phyloP scores from a whole-genome alignment of 495 filamentous ascomycete genomes.

The Penicillium daleae region DNA sequence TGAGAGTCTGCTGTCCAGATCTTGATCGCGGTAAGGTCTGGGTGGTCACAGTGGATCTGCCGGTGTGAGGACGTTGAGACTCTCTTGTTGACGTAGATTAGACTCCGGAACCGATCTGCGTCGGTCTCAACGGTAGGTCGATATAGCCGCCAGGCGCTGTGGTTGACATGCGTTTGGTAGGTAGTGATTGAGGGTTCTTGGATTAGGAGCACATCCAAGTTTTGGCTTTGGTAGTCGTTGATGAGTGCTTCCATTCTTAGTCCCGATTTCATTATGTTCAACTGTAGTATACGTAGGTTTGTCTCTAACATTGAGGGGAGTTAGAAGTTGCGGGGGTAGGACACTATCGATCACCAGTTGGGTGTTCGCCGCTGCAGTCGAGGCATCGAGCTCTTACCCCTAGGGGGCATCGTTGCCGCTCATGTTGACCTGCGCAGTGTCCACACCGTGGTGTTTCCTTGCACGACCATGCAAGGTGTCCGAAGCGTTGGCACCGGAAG shows the following conservation, averaged over 20 bases:
- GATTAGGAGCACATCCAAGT: constrained; percentile 33
- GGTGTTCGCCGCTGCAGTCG: constrained; percentile 30
- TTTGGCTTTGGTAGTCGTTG: constrained; percentile 32
- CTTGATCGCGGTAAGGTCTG: constrained; percentile 24
- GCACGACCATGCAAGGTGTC: constrained; percentile 36
- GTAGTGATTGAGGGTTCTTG: constrained; percentile 27
- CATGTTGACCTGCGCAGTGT: constrained; percentile 29
- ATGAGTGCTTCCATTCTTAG: constrained; percentile 37
- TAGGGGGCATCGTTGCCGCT: constrained; percentile 23
- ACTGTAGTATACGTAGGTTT: constrained; percentile 34
- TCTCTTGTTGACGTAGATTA: not conserved
- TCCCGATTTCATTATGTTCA: constrained; percentile 36
- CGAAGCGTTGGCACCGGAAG: constrained; percentile 22
- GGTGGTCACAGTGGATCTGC: constrained; percentile 18
- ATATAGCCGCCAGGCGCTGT: not conserved
- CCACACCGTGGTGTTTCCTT: constrained; percentile 34
- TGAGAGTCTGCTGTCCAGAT: not conserved
- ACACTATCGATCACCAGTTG: constrained; percentile 26
- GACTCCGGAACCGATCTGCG: not conserved
- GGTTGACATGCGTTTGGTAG: not conserved
- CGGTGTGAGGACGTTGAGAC: not conserved
- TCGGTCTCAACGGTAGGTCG: not conserved
- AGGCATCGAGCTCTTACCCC: constrained; percentile 27
- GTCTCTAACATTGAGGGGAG: constrained; percentile 22
- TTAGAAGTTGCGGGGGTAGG: constrained; percentile 12